phyloP scores from a whole-genome alignment of 2,329 filamentous ascomycete genomes.

The Colletotrichum paranaense region DNA sequence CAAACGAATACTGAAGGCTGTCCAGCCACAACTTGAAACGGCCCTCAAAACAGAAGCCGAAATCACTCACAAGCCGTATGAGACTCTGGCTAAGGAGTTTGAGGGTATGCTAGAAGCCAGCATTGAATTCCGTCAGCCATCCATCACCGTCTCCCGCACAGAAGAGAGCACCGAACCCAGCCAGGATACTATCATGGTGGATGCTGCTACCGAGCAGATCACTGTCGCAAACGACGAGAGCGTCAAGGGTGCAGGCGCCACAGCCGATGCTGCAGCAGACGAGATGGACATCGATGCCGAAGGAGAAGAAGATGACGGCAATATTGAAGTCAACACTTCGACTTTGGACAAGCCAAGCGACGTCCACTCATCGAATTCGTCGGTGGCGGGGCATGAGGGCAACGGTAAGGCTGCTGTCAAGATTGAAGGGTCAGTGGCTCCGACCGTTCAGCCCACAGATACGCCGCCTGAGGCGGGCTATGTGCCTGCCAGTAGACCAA shows the following conservation, averaged over 20 bases:
- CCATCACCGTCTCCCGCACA: constrained; percentile 45
- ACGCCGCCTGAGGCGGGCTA: constrained; percentile 63
- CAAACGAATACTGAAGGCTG: constrained; percentile 86
- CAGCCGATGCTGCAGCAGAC: constrained; percentile 47
- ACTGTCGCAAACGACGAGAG: constrained; percentile 50
- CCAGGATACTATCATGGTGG: constrained; percentile 64
- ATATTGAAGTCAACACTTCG: constrained; percentile 60
- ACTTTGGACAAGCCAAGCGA: constrained; percentile 44
- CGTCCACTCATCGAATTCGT: constrained; percentile 40
- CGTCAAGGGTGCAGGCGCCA: constrained; percentile 43
- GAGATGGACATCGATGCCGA: constrained; percentile 51
- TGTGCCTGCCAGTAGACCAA: constrained; percentile 44
- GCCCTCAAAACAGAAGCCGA: constrained; percentile 86
- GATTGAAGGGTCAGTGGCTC: constrained; percentile 40
- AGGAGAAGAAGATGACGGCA: constrained; percentile 51
- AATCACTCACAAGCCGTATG: constrained; percentile 75
- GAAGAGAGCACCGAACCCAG: constrained; percentile 53
- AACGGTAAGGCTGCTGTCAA: constrained; percentile 39
- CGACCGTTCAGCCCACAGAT: constrained; percentile 46
- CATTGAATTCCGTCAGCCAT: constrained; percentile 63
- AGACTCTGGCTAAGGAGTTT: constrained; percentile 78
- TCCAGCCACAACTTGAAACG: constrained; percentile 81
- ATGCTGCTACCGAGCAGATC: constrained; percentile 60
- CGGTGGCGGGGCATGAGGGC: constrained; percentile 42
- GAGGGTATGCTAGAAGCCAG: constrained; percentile 78